Percentiles rank a stretch among this genome's conserved stretches.
Conservation (phyloP, 169 alveolate genomes). For the Plasmodium gonderi region DNA sequence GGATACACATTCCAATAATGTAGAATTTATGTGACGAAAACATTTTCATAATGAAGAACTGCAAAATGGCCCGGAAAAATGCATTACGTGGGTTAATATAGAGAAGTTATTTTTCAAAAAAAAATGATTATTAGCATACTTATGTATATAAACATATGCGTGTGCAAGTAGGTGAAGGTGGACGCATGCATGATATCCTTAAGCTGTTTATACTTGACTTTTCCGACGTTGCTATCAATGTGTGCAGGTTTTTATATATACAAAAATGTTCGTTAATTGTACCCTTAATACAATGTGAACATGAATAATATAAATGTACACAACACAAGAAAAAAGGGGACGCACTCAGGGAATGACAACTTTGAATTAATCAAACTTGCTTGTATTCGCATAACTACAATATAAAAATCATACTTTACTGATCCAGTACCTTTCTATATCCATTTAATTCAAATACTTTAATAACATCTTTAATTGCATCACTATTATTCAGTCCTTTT, state of each 20-base stretch:
- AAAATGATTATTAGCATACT: no score
- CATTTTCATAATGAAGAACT: background rate
- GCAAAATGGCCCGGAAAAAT: background rate
- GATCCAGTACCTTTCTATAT: slow-evolving; percentile 45
- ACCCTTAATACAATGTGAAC: background rate
- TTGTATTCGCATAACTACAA: background rate
- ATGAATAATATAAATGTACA: background rate
- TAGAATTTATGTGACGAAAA: background rate
- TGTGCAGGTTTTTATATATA: background rate
- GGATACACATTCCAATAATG: background rate
- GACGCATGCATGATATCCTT: no score
- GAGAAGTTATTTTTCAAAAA: no score
- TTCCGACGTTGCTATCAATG: no score
- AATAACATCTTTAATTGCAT: slow-evolving; percentile 37
- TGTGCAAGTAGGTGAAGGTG: no score
- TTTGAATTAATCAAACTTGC: background rate
- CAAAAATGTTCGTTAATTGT: background rate
- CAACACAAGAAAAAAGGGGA: no score
- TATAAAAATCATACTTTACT: background rate
- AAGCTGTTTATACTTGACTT: no score
- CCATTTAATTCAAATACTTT: slow-evolving; percentile 72
- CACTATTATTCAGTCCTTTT: slow-evolving; percentile 32
- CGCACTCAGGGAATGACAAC: no score
- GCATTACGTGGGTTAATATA: no score
- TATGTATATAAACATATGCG: no score